A percentile compares a stretch with the other conserved stretches of the same genome.
Evolutionary conservation across 2,329 filamentous ascomycete genomes (phyloP).

Genomic region (Juglanconis sp.): DNA sequence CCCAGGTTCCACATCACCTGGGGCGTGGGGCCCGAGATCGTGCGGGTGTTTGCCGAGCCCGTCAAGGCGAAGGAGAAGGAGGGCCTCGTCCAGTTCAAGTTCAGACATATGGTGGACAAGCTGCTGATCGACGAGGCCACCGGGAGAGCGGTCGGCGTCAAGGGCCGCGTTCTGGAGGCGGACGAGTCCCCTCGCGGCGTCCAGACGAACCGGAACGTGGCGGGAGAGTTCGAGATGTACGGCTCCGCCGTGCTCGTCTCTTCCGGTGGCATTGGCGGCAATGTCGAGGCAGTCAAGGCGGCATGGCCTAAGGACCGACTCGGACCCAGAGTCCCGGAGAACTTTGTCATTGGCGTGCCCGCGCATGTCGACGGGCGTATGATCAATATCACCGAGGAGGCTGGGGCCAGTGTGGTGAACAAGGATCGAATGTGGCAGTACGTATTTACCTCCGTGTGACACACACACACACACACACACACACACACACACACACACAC

Average conservation of each 20-base stretch:
- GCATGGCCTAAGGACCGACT: slow-evolving; percentile 57
- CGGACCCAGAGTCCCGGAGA: slow-evolving; percentile 52
- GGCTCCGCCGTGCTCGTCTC: slow-evolving; percentile 53
- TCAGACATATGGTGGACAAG: slow-evolving; percentile 56
- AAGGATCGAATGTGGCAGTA: slow-evolving; percentile 62
- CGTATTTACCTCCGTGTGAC: background rate
- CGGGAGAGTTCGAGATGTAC: slow-evolving; percentile 50
- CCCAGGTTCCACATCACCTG: slow-evolving; percentile 62
- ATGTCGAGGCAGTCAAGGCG: slow-evolving; percentile 56
- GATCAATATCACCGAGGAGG: slow-evolving; percentile 52
- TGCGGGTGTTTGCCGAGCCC: slow-evolving; percentile 55
- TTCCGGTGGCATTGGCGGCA: slow-evolving; percentile 59
- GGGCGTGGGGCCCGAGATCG: slow-evolving; percentile 60
- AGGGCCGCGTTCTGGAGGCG: slow-evolving; percentile 49
- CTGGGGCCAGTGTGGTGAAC: slow-evolving; percentile 56
- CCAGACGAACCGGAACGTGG: slow-evolving; percentile 44
- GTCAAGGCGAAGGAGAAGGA: slow-evolving; percentile 49
- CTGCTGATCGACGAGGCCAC: slow-evolving; percentile 47
- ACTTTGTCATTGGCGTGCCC: slow-evolving; percentile 59
- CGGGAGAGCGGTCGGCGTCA: slow-evolving; percentile 51
- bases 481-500: background rate
- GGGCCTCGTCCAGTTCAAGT: slow-evolving; percentile 53
- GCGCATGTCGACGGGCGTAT: slow-evolving; percentile 64
- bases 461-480: background rate
- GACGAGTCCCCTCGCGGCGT: slow-evolving; percentile 50